phyloP scores from a whole-genome alignment of 73 alveolate species.

The Effrenium voratum region DNA sequence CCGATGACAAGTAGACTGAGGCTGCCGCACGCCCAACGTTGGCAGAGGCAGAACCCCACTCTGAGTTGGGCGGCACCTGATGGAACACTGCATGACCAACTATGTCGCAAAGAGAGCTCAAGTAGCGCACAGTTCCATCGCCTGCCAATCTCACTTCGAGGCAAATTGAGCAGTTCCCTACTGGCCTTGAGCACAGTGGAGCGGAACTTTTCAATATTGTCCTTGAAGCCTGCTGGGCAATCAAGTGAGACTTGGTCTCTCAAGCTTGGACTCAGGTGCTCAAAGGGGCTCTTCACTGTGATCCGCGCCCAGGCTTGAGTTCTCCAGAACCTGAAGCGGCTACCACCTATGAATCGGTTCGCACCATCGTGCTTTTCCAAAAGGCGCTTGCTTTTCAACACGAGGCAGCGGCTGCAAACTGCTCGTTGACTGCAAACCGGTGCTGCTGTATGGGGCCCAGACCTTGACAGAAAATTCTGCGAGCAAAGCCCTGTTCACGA shows the following conservation, averaged over 20 bases:
- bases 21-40: conserved; percentile 52
- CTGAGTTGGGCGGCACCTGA: conserved; percentile 27
- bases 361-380: neutral
- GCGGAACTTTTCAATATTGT: conserved; percentile 68
- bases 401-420: neutral
- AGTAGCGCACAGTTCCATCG: neutral
- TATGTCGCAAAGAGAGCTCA: neutral
- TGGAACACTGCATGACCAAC: neutral
- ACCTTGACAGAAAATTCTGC: no score
- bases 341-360: neutral
- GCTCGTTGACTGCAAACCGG: conserved; percentile 41
- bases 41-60: conserved; percentile 73
- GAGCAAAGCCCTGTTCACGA: no score
- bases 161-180: neutral
- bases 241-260: neutral
- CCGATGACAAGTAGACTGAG: neutral
- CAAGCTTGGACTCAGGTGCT: conserved; percentile 3
- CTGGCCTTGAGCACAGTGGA: conserved; percentile 38
- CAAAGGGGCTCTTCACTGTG: neutral
- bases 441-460: conserved; percentile 77
- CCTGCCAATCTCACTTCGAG: neutral
- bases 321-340: neutral
- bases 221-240: conserved; percentile 21
- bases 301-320: neutral
- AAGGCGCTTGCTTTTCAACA: neutral